Evolutionary conservation across 2,329 filamentous ascomycete species (phyloP).

Genomic region (Xylaria sp.): DNA sequence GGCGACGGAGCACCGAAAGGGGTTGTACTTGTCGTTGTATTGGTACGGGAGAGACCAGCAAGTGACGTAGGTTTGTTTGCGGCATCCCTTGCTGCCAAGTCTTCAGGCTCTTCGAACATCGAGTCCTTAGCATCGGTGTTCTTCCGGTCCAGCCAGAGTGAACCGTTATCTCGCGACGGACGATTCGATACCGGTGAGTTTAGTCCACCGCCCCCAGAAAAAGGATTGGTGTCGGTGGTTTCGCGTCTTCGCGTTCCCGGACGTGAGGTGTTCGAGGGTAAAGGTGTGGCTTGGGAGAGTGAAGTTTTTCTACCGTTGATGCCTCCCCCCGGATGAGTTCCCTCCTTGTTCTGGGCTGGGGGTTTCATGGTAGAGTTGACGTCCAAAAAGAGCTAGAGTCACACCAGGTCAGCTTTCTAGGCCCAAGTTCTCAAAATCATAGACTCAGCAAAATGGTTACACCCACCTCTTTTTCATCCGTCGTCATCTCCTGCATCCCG

Average conservation of each 20-base stretch:
- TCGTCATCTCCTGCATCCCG: constrained; percentile 74
- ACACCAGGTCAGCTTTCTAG: constrained; percentile 42
- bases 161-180: constrained; percentile 70
- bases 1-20: constrained; percentile 57
- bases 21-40: constrained; percentile 59
- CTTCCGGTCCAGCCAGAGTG: constrained; percentile 68
- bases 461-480: constrained; percentile 69
- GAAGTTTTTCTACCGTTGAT: constrained; percentile 82
- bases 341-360: constrained; percentile 76
- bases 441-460: constrained; percentile 19
- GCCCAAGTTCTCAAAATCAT: neutral
- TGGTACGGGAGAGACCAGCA: constrained; percentile 63
- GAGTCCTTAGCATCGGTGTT: constrained; percentile 63
- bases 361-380: constrained; percentile 96
- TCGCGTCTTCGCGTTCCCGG: constrained; percentile 84
- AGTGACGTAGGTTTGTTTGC: constrained; percentile 53
- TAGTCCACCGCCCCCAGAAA: constrained; percentile 57
- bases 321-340: constrained; percentile 64
- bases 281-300: constrained; percentile 76
- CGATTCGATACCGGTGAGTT: constrained; percentile 71
- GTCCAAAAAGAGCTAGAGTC: constrained; percentile 77
- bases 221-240: constrained; percentile 76
- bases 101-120: constrained; percentile 63
- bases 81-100: constrained; percentile 49
- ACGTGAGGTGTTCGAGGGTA: constrained; percentile 75